A percentile compares a stretch with the other conserved stretches of the same genome.
phyloP scores from a whole-genome alignment of 352 stramenopile genomes.

The Pythium sp. region DNA sequence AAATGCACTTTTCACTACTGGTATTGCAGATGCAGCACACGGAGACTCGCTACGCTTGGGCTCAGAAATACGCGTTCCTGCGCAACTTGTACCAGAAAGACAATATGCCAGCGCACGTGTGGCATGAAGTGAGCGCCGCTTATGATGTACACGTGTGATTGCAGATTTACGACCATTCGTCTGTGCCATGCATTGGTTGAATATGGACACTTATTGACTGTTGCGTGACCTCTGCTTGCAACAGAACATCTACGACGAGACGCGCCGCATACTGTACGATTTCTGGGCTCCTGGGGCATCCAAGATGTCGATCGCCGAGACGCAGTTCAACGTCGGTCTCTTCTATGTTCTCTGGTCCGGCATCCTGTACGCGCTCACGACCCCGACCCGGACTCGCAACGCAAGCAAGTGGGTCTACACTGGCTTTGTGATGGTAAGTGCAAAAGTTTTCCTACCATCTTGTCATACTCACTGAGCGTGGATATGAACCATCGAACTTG shows the following conservation, averaged over 20 bases:
- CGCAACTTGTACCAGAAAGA: constrained; percentile 44
- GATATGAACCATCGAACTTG: not conserved
- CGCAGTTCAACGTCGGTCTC: constrained; percentile 53
- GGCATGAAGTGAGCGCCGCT: constrained; percentile 45
- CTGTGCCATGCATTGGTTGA: not conserved
- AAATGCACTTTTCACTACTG: not conserved
- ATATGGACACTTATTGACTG: not conserved
- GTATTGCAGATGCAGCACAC: constrained; percentile 44
- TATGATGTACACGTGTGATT: constrained; percentile 46
- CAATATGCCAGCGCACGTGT: constrained; percentile 49
- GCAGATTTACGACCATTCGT: not conserved
- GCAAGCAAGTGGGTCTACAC: constrained; percentile 51
- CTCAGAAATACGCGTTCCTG: constrained; percentile 61
- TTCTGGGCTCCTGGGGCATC: constrained; percentile 53
- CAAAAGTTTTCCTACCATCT: not conserved
- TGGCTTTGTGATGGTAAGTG: constrained; percentile 39
- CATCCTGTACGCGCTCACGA: constrained; percentile 63
- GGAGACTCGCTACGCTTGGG: constrained; percentile 50
- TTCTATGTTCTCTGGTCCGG: constrained; percentile 64
- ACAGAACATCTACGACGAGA: constrained; percentile 62
- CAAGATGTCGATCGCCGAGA: constrained; percentile 45
- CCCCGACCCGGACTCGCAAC: constrained; percentile 31
- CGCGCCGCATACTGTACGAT: constrained; percentile 53
- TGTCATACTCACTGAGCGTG: not conserved
- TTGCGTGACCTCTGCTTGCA: not conserved